Evolutionary conservation across 768 basidiomycete species (phyloP).

Genomic region (Rhodotorula babjevae): DNA sequence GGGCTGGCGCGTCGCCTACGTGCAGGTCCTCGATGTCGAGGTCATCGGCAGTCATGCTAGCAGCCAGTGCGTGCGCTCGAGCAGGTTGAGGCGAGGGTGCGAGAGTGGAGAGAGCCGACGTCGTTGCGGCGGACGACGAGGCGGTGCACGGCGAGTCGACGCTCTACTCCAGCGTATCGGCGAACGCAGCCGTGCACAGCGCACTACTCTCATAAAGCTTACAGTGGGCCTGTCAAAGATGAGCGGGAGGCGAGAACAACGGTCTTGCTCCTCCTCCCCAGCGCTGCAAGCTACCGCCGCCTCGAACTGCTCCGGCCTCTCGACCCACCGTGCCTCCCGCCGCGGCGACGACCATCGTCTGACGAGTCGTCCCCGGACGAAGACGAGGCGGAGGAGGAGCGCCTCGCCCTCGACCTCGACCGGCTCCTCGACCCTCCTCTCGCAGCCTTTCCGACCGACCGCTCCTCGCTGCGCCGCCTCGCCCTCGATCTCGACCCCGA

Average conservation of each 20-base stretch:
- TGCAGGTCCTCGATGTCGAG: background rate
- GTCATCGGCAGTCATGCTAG: background rate
- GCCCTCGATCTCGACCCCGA: background rate
- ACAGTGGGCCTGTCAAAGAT: too few species aligned
- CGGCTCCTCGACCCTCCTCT: background rate
- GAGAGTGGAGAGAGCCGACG: background rate
- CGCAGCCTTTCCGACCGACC: background rate
- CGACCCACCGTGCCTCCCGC: background rate
- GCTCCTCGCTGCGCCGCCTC: background rate
- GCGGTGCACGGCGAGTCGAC: background rate
- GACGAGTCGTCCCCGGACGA: background rate
- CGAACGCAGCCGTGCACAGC: too few species aligned
- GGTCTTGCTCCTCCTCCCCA: too few species aligned
- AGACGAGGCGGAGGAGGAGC: too few species aligned
- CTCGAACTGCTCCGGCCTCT: background rate
- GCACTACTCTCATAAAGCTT: too few species aligned
- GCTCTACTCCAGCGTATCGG: too few species aligned
- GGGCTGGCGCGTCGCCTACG: background rate
- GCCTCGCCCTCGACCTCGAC: background rate
- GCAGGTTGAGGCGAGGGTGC: background rate
- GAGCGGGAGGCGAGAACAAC: too few species aligned
- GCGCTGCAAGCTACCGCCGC: background rate
- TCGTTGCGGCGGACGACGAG: too few species aligned
- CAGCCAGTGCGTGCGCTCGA: background rate
- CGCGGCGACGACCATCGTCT: too few species aligned